A percentile compares a stretch with the other conserved stretches of the same genome.
Conservation (phyloP, 345 rosid genomes). For the Hibiscus trionum region DNA sequence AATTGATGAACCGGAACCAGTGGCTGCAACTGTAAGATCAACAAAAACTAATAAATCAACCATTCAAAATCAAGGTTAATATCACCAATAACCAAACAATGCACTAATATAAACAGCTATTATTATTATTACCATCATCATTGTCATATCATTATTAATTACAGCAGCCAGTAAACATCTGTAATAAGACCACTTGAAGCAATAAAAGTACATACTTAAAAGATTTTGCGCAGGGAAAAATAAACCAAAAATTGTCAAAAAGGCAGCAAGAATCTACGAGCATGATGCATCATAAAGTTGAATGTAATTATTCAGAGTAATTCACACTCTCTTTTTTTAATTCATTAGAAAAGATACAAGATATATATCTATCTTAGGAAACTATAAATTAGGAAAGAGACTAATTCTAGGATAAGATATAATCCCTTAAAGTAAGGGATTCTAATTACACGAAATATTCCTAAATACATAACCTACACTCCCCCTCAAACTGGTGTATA, state of each 20-base stretch:
- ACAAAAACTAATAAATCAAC: neutral
- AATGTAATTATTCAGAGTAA: no score
- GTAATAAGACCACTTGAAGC: neutral
- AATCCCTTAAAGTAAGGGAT: no score
- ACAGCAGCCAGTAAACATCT: neutral
- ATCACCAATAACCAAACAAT: neutral
- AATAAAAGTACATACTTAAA: neutral
- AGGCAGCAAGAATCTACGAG: slow-evolving; percentile 1
- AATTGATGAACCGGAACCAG: slow-evolving; percentile 88
- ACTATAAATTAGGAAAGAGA: no score
- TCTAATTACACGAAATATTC: no score
- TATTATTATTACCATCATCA: neutral
- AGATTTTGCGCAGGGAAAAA: neutral
- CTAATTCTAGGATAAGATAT: no score
- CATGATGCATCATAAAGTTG: neutral
- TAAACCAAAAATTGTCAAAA: neutral
- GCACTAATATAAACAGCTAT: neutral
- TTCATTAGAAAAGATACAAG: no score
- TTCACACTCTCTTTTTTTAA: no score
- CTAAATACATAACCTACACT: no score
- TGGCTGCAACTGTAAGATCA: slow-evolving; percentile 61
- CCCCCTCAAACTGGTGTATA: no score
- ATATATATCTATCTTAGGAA: no score
- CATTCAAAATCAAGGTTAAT: neutral
- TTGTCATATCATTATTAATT: neutral